phyloP scores from a whole-genome alignment of 2,329 filamentous ascomycete species.

The Pyrenophora seminiperda region DNA sequence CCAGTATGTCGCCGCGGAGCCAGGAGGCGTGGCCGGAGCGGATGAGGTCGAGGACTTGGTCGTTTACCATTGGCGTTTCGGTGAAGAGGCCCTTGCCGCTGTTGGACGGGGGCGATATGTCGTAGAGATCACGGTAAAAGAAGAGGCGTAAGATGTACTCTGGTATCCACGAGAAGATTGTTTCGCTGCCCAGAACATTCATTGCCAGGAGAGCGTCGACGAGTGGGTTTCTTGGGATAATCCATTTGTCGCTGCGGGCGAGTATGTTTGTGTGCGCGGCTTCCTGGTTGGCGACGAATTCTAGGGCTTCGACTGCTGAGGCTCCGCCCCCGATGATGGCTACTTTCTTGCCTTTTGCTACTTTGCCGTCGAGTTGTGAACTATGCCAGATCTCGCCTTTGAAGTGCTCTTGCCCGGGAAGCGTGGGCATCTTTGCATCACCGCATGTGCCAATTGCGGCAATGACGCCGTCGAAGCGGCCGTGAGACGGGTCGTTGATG shows the following conservation, averaged over 20 bases:
- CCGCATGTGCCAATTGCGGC: constrained; percentile 81
- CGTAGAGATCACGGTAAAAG: constrained; percentile 81
- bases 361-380: constrained; percentile 72
- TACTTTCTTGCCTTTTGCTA: constrained; percentile 75
- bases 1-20: constrained; percentile 79
- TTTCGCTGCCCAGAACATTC: constrained; percentile 82
- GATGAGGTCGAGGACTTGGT: constrained; percentile 76
- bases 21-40: constrained; percentile 74
- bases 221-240: constrained; percentile 79
- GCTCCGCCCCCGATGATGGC: constrained; percentile 79
- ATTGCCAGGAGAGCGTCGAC: constrained; percentile 74
- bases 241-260: constrained; percentile 82
- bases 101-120: constrained; percentile 66
- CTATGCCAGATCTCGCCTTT: constrained; percentile 76
- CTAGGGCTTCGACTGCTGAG: constrained; percentile 79
- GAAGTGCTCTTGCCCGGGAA: constrained; percentile 74
- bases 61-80: constrained; percentile 87
- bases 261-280: constrained; percentile 74
- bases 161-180: constrained; percentile 75
- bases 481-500: constrained; percentile 72
- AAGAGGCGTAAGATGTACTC: constrained; percentile 74
- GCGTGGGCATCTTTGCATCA: constrained; percentile 72
- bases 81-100: constrained; percentile 74
- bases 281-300: constrained; percentile 72
- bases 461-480: constrained; percentile 78